phyloP scores from a whole-genome alignment of 1,284 basidiomycete genomes.

The Malassezia japonica region DNA sequence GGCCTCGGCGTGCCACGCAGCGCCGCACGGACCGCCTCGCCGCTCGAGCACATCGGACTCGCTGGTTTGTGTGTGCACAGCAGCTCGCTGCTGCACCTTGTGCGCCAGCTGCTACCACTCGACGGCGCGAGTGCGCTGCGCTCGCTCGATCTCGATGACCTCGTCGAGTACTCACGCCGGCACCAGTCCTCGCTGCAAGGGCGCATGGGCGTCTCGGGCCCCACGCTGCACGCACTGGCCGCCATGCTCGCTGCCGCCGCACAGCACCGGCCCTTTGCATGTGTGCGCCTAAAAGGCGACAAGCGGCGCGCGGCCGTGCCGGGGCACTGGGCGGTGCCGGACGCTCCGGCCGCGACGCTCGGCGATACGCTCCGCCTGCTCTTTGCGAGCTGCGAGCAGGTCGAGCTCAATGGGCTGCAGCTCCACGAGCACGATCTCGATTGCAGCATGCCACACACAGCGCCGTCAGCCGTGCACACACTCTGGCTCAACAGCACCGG shows the following conservation, averaged over 20 bases:
- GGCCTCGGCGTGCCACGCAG: neutral
- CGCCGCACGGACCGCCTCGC: neutral
- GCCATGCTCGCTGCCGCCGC: neutral
- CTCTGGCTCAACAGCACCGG: neutral
- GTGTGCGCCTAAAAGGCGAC: slow-evolving; percentile 7
- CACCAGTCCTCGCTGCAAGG: slow-evolving; percentile 12
- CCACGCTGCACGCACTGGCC: slow-evolving; percentile 1
- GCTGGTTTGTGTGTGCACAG: slow-evolving; percentile 8
- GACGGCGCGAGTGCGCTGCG: neutral
- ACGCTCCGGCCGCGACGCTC: neutral
- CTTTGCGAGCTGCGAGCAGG: neutral
- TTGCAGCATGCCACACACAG: neutral
- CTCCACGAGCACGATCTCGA: neutral
- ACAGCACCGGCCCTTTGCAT: neutral
- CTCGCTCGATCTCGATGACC: slow-evolving; percentile 9
- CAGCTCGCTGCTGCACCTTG: neutral
- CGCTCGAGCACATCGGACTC: slow-evolving; percentile 10
- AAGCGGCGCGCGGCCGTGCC: slow-evolving; percentile 8
- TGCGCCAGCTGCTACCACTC: neutral
- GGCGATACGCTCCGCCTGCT: slow-evolving; percentile 2
- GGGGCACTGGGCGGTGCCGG: slow-evolving; percentile 9
- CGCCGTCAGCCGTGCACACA: neutral
- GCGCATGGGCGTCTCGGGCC: slow-evolving; percentile 6
- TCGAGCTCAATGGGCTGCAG: slow-evolving; percentile 10
- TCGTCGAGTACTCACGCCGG: slow-evolving; percentile 15